phyloP scores from a whole-genome alignment of 2,329 filamentous ascomycete genomes.

The Blumeria graminis region DNA sequence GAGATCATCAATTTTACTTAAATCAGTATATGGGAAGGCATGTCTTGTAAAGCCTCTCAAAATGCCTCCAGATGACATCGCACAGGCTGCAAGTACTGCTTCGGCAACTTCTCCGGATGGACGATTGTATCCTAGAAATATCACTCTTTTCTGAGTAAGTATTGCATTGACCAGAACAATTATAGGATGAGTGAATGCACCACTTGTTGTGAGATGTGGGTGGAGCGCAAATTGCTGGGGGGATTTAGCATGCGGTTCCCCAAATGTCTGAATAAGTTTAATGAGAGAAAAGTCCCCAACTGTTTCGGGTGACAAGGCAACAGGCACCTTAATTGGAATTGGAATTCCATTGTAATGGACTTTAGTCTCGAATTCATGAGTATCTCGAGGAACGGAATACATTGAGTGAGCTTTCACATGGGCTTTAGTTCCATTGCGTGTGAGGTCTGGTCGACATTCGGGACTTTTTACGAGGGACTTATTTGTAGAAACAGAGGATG shows the following conservation, averaged over 20 bases:
- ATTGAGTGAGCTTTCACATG: slow-evolving; percentile 35
- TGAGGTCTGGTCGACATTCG: slow-evolving; percentile 12
- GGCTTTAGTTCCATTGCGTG: slow-evolving; percentile 36
- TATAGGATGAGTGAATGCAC: slow-evolving; percentile 73
- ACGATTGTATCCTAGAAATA: slow-evolving; percentile 86
- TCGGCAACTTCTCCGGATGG: slow-evolving; percentile 92
- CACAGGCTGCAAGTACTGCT: slow-evolving; percentile 91
- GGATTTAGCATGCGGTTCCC: slow-evolving; percentile 54
- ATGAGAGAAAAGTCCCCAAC: slow-evolving; percentile 95
- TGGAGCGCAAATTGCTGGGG: slow-evolving; percentile 71
- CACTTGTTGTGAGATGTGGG: slow-evolving; percentile 80
- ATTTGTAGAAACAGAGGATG: slow-evolving; percentile 21
- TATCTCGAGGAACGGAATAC: slow-evolving; percentile 70
- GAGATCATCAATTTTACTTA: slow-evolving; percentile 92
- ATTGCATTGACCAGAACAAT: slow-evolving; percentile 88
- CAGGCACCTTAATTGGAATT: slow-evolving; percentile 88
- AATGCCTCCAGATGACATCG: slow-evolving; percentile 77
- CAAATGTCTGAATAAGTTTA: slow-evolving; percentile 91
- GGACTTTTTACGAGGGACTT: slow-evolving; percentile 25
- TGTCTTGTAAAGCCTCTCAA: slow-evolving; percentile 83
- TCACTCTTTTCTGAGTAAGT: slow-evolving; percentile 84
- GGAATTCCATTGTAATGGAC: slow-evolving; percentile 93
- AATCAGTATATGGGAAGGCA: slow-evolving; percentile 91
- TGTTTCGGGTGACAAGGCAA: slow-evolving; percentile 79
- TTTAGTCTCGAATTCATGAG: slow-evolving; percentile 89